phyloP scores from a whole-genome alignment of 305 asterid genomes.

The Coffea humblotiana region DNA sequence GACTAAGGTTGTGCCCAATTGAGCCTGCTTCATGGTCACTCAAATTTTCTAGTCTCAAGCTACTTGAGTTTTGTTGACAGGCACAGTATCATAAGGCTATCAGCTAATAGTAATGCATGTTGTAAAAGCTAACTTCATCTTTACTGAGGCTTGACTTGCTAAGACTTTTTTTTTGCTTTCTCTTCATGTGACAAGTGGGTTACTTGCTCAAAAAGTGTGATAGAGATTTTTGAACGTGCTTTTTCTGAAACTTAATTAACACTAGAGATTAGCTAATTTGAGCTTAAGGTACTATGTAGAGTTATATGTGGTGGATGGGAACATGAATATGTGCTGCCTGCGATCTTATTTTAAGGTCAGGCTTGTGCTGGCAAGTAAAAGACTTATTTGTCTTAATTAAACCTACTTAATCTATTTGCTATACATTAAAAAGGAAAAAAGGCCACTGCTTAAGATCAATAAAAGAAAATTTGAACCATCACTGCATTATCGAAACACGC shows the following conservation, averaged over 20 bases:
- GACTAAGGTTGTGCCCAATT: no score
- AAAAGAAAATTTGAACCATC: background rate
- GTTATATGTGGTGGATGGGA: background rate
- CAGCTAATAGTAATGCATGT: background rate
- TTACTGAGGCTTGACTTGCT: background rate
- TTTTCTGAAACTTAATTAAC: background rate
- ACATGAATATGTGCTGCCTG: background rate
- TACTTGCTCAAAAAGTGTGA: background rate
- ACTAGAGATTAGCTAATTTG: background rate
- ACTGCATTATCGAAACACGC: background rate
- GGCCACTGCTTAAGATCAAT: background rate
- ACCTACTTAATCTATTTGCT: background rate
- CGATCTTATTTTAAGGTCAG: background rate
- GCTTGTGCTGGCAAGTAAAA: background rate
- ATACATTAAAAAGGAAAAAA: background rate
- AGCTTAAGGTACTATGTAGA: background rate
- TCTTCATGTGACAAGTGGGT: background rate
- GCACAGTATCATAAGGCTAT: background rate
- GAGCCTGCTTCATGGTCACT: background rate
- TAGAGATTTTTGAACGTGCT: background rate
- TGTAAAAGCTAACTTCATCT: background rate
- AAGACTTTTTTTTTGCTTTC: no score
- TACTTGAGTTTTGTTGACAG: background rate
- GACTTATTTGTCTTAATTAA: background rate
- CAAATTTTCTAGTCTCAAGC: background rate